Conservation (phyloP, 176 grass and related monocot genomes). For the Alopecurus myosuroides region DNA sequence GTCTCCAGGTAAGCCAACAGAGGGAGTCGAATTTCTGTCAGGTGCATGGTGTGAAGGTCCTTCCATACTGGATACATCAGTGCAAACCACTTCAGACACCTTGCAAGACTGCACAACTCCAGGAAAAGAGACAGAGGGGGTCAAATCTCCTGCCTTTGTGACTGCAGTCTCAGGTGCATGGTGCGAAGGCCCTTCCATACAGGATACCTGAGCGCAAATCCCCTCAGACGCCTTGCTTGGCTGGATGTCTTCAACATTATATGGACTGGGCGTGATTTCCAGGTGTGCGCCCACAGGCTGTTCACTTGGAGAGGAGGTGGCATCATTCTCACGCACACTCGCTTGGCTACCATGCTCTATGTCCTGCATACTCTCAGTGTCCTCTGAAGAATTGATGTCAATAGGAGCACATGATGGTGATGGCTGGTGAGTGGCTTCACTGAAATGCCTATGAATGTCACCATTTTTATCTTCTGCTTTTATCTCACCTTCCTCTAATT, state of each 20-base stretch:
- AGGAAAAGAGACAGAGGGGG: constrained; percentile 11
- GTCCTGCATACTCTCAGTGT: constrained; percentile 12
- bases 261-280: constrained; percentile 23
- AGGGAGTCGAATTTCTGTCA: constrained; percentile 11
- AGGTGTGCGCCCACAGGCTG: background rate
- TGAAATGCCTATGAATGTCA: background rate
- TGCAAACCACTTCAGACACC: background rate
- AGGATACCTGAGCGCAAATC: background rate
- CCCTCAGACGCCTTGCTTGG: background rate
- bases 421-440: constrained; percentile 12
- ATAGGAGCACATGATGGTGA: constrained; percentile 31
- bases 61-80: constrained; percentile 6
- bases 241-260: constrained; percentile 2
- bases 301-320: constrained; percentile 12
- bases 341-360: constrained; percentile 24
- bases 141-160: constrained; percentile 15
- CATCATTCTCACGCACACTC: background rate
- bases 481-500: constrained; percentile 30
- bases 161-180: background rate
- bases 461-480: constrained; percentile 31
- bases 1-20: constrained; percentile 15
- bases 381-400: constrained; percentile 38
- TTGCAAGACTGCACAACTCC: background rate
- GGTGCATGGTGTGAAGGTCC: constrained; percentile 12
- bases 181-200: constrained; percentile 24